phyloP scores from a whole-genome alignment of 345 rosid species.

The Acer campestre region DNA sequence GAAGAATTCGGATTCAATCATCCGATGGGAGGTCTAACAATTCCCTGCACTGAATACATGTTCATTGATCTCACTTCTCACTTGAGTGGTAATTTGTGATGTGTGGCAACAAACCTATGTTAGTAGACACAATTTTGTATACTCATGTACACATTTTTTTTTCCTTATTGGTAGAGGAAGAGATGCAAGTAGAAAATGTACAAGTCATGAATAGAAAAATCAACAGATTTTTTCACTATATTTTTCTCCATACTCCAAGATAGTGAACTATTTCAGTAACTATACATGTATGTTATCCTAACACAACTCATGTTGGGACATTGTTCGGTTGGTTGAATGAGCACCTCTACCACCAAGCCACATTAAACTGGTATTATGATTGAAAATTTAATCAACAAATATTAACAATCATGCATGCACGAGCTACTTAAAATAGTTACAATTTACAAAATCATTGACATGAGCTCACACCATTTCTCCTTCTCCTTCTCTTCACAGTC shows the following conservation, averaged over 20 bases:
- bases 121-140: neutral
- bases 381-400: too few relatives aligned
- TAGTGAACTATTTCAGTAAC: too few relatives aligned
- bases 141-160: neutral
- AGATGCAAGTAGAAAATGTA: neutral
- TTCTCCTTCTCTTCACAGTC: slow-evolving; percentile 42
- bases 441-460: slow-evolving; percentile 34
- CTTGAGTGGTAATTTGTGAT: slow-evolving; percentile 20
- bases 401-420: too few relatives aligned
- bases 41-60: slow-evolving; percentile 37
- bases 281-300: too few relatives aligned
- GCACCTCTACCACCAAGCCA: too few relatives aligned
- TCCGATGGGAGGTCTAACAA: slow-evolving; percentile 45
- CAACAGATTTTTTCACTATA: neutral
- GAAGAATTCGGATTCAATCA: slow-evolving; percentile 44
- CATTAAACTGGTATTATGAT: too few relatives aligned
- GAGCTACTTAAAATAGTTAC: too few relatives aligned
- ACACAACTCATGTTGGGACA: too few relatives aligned
- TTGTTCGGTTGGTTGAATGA: too few relatives aligned
- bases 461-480: slow-evolving; percentile 56
- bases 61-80: slow-evolving; percentile 38
- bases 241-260: too few relatives aligned
- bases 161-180: neutral
- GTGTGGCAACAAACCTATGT: neutral
- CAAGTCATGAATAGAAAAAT: neutral